Evolutionary conservation across 306 rosid species (phyloP), one percentile per base, ranked within the genome.

Genomic region (Vicia villosa): DNA sequence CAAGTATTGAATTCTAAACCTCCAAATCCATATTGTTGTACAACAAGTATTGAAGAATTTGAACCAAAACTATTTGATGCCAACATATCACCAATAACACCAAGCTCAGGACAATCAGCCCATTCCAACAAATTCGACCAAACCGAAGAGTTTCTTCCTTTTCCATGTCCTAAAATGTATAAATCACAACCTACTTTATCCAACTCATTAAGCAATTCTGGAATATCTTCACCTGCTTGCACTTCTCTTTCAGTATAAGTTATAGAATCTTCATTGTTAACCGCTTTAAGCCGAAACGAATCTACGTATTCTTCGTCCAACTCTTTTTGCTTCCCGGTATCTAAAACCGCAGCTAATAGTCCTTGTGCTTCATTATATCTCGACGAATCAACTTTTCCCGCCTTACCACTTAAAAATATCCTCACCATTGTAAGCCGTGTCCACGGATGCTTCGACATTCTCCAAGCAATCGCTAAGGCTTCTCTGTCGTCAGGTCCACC

Each of bases 401-500:
- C 82, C 2, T 77, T 64, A 5, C 80, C 75, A 0, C 34, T 43
- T 1, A 72, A 71, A 13, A 79, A 15, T 50, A 85, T 63, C 26
- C 82, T 52, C 17, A 84, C 64, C 30, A 86, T 74, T 0, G 83
- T 74, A 0, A 90, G 52, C 4, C 66, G 36, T 2, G 80, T 63
- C 34, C 57, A 15, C 0, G 81, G 78, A 47, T 84, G 77, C 38
- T 30, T 66, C 0, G 83, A 68, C 85, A 90, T 85, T 54, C 91
- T 81, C 85, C 79, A 78, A 24, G 88, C 85, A 41, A 85, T 80
- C 0, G 84, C 79, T 9, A 85, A 51, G 17, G 96, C 96, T 68
- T 85, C 88, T 3, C 89, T 67, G 19, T 87, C 96, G 14, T 87
- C 89, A 0, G 83, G 72, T 10, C 96, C 82, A 0, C 86, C 83